Evolutionary conservation across 1,284 basidiomycete species (phyloP), one percentile per base, ranked within the genome.

Genomic region (Puccinia novopanici): DNA sequence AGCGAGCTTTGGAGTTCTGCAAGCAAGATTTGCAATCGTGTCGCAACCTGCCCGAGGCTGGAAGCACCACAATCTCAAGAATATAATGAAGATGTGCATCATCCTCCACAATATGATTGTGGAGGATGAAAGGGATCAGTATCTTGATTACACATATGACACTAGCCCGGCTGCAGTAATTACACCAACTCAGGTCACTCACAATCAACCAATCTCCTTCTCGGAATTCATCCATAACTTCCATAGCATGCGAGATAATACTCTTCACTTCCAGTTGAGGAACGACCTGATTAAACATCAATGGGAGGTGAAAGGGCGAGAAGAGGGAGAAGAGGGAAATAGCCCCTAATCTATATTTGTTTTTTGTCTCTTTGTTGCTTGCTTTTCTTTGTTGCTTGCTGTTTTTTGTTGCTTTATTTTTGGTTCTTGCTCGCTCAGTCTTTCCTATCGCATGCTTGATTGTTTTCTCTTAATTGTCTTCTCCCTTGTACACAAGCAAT

Each of bases 1-100:
- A 40, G 57, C 55, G 71, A 34, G n/a, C n/a, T 55, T 73, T 73
- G n/a, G 71, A 65, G 72, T 74, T 0, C 54, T 74, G 8, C 50
- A 74, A 40, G 52, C 72, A 13, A 13, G 72, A 1, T 74, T 74
- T 42, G 72, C 54, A 37, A 59, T 74, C 22, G 37, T 74, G 2
- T 0, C 48, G 34, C 15, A 24, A 4, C 72, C 72, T 6, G 37
- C 13, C 4, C 9, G n/a, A 12, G 67, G 67, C 3, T 70, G 67
- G 40, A 24, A 30, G 4, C 67, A 70, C 6, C 40, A 42, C 13
- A 68, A 68, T 15, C 65, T 68, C 8, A 45, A 9, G 6, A 68
- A 68, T 24, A 68, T 68, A 13, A 68, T 68, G 65, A 68, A 40
- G n/a, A 19, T 37, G n/a, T 68, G 65, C 24, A 45, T 68, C 65